A percentile compares a stretch with the other conserved stretches of the same genome.
These are phyloP conservation scores for Xylariales sp. DNA, from an alignment of 2,329 filamentous ascomycete genomes.

Conservation along the genomic window DNA sequence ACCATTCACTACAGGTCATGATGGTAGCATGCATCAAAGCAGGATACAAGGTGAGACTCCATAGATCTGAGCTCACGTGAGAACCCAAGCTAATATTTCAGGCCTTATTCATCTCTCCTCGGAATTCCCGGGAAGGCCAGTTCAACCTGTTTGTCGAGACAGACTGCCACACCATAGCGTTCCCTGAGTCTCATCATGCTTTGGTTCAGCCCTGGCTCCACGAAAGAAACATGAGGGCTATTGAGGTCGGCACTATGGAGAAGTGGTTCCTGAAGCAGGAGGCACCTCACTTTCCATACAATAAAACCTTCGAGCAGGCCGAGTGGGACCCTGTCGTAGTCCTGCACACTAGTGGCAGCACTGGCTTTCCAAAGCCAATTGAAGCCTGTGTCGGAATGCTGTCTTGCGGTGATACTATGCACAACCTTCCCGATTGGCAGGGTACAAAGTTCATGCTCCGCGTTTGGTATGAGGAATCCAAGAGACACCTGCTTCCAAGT, in stretches of 20 bases:
- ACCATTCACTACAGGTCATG: constrained; percentile 10
- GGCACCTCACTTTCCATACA: constrained; percentile 32
- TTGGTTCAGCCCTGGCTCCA: constrained; percentile 32
- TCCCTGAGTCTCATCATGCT: constrained; percentile 23
- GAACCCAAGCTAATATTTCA: too few species aligned
- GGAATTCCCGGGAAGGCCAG: constrained; percentile 41
- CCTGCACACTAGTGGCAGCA: constrained; percentile 42
- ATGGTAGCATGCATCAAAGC: constrained; percentile 22
- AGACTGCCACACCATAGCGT: constrained; percentile 35
- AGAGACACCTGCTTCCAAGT: constrained; percentile 5
- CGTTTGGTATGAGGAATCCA: background rate
- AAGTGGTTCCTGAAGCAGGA: constrained; percentile 32
- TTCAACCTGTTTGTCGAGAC: constrained; percentile 39
- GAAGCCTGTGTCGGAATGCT: constrained; percentile 31
- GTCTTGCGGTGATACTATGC: constrained; percentile 24
- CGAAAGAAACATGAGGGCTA: constrained; percentile 32
- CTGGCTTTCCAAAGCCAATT: constrained; percentile 43
- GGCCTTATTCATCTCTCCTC: constrained; percentile 39
- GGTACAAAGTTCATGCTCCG: constrained; percentile 8
- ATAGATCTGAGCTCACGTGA: too few species aligned
- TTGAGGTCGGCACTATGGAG: constrained; percentile 28
- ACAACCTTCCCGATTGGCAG: constrained; percentile 16
- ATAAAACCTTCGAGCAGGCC: constrained; percentile 36
- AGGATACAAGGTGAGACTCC: constrained; percentile 28
- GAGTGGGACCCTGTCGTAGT: constrained; percentile 36